phyloP scores from a whole-genome alignment of 129 eudicot species.

The Sambucus nigra region DNA sequence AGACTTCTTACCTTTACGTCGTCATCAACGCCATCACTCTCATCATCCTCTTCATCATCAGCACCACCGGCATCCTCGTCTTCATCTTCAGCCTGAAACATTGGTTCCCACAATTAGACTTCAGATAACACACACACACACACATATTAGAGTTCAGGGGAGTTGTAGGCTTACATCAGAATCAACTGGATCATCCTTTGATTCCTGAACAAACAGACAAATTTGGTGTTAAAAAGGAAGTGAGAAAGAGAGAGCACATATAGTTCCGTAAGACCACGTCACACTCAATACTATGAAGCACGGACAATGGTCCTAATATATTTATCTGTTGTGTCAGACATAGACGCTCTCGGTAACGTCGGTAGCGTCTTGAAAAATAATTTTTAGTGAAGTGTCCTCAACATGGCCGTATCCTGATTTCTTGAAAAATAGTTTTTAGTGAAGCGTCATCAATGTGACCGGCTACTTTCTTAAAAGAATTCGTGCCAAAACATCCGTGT shows the following conservation, averaged over 20 bases:
- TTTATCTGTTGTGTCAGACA: too few relatives aligned
- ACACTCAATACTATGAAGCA: not conserved
- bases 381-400: too few relatives aligned
- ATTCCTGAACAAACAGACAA: conserved; percentile 38
- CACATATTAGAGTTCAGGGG: not conserved
- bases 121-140: not conserved
- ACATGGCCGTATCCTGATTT: too few relatives aligned
- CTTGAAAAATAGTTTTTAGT: too few relatives aligned
- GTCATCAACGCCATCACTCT: not conserved
- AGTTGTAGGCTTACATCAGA: conserved; percentile 50
- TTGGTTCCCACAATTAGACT: not conserved
- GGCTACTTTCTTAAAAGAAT: too few relatives aligned
- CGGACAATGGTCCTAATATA: too few relatives aligned
- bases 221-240: not conserved
- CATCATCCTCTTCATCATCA: conserved; percentile 21
- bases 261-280: not conserved
- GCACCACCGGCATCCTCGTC: conserved; percentile 28
- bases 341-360: too few relatives aligned
- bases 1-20: conserved; percentile 26
- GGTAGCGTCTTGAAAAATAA: too few relatives aligned
- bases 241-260: not conserved
- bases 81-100: conserved; percentile 57
- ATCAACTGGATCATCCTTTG: conserved; percentile 62
- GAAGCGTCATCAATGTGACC: too few relatives aligned
- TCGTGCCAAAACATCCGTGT: too few relatives aligned